These are phyloP conservation scores for Fraxinus floribunda DNA, from an alignment of 305 asterid genomes.

Conservation along the genomic window DNA sequence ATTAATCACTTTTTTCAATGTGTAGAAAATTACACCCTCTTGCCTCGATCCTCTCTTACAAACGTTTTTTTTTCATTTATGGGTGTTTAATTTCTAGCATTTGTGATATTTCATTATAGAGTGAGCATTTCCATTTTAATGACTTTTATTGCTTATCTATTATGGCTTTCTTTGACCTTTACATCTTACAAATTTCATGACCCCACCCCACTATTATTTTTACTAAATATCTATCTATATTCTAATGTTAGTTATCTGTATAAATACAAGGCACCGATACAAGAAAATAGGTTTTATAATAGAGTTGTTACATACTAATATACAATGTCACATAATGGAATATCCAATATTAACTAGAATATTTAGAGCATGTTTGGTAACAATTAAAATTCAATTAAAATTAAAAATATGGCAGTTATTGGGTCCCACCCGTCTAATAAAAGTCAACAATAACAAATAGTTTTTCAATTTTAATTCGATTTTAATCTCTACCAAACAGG, in stretches of 20 bases:
- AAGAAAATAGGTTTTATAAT: neutral
- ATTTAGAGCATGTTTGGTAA: too few species aligned
- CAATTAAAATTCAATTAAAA: too few species aligned
- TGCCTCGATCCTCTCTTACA: too few species aligned
- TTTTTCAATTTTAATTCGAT: too few species aligned
- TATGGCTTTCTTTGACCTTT: neutral
- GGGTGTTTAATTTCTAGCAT: neutral
- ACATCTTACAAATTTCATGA: neutral
- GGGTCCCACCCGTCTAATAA: too few species aligned
- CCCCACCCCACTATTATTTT: neutral
- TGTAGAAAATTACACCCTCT: neutral
- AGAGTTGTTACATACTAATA: neutral
- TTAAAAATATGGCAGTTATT: too few species aligned
- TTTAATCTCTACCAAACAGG: too few species aligned
- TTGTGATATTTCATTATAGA: neutral
- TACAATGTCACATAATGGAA: neutral
- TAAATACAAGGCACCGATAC: neutral
- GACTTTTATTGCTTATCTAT: neutral
- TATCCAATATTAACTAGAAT: too few species aligned
- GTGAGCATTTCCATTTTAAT: too few species aligned
- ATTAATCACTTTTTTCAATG: neutral
- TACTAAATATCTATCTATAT: neutral
- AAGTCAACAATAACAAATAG: too few species aligned
- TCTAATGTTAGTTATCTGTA: neutral
- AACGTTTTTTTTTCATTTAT: neutral